Evolutionary conservation across 202 grass and related monocot species (phyloP).

Genomic region (Elaeis oleifera): DNA sequence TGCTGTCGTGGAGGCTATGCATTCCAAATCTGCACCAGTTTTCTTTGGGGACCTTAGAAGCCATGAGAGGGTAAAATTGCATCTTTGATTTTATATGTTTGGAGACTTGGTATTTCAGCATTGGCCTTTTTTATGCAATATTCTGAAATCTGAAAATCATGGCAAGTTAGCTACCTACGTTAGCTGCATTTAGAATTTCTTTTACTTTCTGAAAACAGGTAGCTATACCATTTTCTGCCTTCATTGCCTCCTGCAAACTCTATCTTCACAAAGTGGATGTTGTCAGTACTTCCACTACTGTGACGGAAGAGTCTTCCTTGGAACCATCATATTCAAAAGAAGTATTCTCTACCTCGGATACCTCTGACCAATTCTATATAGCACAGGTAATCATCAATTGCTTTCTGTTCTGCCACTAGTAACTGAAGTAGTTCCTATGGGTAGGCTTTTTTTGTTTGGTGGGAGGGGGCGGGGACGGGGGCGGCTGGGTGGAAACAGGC

Average conservation of each 20-base stretch:
- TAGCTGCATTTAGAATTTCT: background rate
- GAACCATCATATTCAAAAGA: slow-evolving; percentile 30
- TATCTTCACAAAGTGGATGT: slow-evolving; percentile 26
- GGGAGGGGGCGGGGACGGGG: too few species aligned
- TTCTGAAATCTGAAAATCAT: too few species aligned
- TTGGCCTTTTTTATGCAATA: too few species aligned
- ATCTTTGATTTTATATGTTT: too few species aligned
- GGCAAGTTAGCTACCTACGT: slow-evolving; percentile 3
- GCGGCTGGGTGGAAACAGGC: too few species aligned
- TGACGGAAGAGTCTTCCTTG: slow-evolving; percentile 11
- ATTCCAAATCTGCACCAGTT: slow-evolving; percentile 47
- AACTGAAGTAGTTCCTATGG: too few species aligned
- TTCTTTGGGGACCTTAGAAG: slow-evolving; percentile 89
- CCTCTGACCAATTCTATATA: slow-evolving; percentile 52
- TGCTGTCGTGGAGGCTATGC: slow-evolving; percentile 70
- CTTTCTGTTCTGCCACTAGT: too few species aligned
- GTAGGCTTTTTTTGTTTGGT: too few species aligned
- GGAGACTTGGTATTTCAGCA: too few species aligned
- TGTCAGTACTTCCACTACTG: slow-evolving; percentile 22
- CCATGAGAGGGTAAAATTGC: slow-evolving; percentile 58
- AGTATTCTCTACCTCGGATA: slow-evolving; percentile 29
- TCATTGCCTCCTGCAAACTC: slow-evolving; percentile 64
- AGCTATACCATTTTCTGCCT: slow-evolving; percentile 55
- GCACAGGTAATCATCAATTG: slow-evolving; percentile 46
- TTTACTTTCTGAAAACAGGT: slow-evolving; percentile 39